Base-by-base conservation (phyloP, 169 alveolate species). In the Plasmodium relictum region DNA sequence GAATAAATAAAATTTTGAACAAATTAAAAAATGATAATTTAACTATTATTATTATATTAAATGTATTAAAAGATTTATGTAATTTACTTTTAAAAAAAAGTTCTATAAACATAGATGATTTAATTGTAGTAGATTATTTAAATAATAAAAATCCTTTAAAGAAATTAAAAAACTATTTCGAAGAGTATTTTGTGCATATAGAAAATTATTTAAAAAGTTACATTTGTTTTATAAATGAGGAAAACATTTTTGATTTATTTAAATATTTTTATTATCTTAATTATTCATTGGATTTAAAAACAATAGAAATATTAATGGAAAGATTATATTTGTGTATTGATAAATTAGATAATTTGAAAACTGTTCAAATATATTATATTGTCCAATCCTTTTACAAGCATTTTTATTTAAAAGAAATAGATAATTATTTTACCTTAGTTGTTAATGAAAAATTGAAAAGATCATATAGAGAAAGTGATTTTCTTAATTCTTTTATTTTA, bases 201-300 rank as follows among this genome's bases (percentile, higher is more conserved):
- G 85, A 70, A 59, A 69, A 61, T 44, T 83, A 83, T 45, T 42
- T 83, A 83, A 71, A 41, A 26, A 70, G 69, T 24, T 66, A 83
- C 48, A 56, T 70, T 37, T 56, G 71, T 63, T 72, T 83, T 48
- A 83, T 83, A 37, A 83, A 83, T 45, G 91, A 83, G 26, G 48
- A 73, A 3, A 45, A 83, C 7, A 69, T 83, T 31, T 58, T 52
- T 56, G 74, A 83, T 20, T 72, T 83, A 26, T 62, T 39, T 12
- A 83, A 83, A 83, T 83, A 62, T 83, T 54, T 83, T 41, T 83
- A 83, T 31, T 83, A 69, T 48, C 73, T 83, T 10, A 83, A 83
- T 68, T 83, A 83, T 56, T 42, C 91, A 42, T 20, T 69, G 54
- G 20, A 18, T 12, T 42, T 52, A 44, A 45, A 83, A 12, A 72